Conservation (phyloP, 768 basidiomycete genomes). For the Daedaleopsis nitida region DNA sequence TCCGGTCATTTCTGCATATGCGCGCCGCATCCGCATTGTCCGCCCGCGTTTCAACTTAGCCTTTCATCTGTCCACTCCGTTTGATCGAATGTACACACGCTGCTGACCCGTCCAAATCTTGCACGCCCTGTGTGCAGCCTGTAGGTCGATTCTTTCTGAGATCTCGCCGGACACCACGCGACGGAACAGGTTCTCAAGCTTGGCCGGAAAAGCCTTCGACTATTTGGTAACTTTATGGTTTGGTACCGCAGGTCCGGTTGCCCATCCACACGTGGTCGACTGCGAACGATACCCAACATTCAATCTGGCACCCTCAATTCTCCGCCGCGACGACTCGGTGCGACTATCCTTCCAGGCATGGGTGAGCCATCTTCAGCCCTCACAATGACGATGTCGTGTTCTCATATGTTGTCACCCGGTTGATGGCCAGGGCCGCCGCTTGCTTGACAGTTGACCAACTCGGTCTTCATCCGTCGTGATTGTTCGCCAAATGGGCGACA, state of each 20-base stretch:
- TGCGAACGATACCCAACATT: slow-evolving; percentile 2
- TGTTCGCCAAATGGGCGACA: neutral
- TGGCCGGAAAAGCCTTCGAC: slow-evolving; percentile 1
- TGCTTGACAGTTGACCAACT: neutral
- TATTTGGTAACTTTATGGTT: slow-evolving; percentile 19
- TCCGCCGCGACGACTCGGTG: slow-evolving; percentile 9
- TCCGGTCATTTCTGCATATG: slow-evolving; percentile 16
- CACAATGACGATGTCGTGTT: neutral
- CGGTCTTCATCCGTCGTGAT: neutral
- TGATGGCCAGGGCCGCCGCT: neutral
- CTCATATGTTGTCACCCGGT: neutral
- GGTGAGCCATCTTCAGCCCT: neutral
- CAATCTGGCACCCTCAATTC: slow-evolving; percentile 6
- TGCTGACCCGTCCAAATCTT: neutral
- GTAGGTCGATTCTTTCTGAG: neutral
- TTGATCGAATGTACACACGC: neutral
- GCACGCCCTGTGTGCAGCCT: neutral
- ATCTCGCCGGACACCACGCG: neutral
- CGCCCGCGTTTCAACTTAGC: neutral
- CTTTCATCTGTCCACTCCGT: neutral
- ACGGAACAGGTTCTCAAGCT: slow-evolving; percentile 12
- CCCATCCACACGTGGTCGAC: slow-evolving; percentile 4
- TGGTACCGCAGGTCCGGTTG: slow-evolving; percentile 11
- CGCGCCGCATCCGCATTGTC: slow-evolving; percentile 3
- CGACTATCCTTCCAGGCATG: neutral